Evolutionary conservation across 164 flowering plant species (phyloP), one percentile per base, ranked within the genome.

Genomic region (Akebia trifoliata): DNA sequence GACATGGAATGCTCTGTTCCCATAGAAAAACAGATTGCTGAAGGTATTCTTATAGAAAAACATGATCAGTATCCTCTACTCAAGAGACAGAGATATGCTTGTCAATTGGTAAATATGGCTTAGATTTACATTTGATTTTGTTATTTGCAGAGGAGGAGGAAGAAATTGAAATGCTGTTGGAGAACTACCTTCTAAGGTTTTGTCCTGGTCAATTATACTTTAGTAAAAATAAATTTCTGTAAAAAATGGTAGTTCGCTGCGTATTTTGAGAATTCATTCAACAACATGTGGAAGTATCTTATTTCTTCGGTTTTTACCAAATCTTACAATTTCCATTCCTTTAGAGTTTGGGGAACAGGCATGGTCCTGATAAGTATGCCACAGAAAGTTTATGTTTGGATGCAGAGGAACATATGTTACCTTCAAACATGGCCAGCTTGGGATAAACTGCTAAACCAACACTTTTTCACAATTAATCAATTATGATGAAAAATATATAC

Each of bases 91-190:
- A n/a, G n/a, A n/a, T n/a, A 36, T 34, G 37, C 17, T 58, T 49
- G 2, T 31, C 14, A 11, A 35, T 30, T 22, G 29, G 32, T 26
- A 29, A 34, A 46, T 48, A 2, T 48, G 2, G 22, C 38, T 37
- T 24, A 53, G 24, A 25, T 47, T 65, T 34, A 15, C 25, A 47
- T 46, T 53, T 56, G 21, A 45, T 56, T 66, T 58, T 67, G 15
- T 29, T 31, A n/a, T 56, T 59, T 73, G 75, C 87, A 93, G 99
- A 93, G 66, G 97, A 90, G 67, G 99, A 89, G 73, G 99, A 93
- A 77, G 99, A 93, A 75, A 90, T 93, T 61, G 99, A 93, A 75
- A 93, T 93, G 99, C 97, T 93, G 40, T 52, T 93, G 76, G 99
- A 93, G 70, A 90, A 90, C 59, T 93, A 87, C 76, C 90, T 93